These are phyloP conservation scores for Aspergillus nidulans DNA, from an alignment of 495 filamentous ascomycete species.

Conservation along the genomic window DNA sequence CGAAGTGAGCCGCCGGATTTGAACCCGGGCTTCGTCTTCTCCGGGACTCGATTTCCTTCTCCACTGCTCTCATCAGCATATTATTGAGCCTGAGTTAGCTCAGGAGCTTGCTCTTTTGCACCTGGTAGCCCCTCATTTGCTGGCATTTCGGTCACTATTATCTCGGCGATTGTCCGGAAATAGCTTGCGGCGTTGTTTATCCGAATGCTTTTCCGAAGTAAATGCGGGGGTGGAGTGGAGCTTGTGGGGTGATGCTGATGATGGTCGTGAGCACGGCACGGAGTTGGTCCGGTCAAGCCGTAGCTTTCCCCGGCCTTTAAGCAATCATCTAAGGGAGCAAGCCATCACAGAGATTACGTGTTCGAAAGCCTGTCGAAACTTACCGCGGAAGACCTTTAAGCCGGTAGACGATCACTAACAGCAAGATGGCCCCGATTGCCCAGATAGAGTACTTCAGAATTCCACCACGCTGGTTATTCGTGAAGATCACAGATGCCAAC, in stretches of 20 bases:
- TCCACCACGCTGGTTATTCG: slow-evolving; percentile 70
- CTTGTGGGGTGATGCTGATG: background rate
- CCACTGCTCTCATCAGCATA: background rate
- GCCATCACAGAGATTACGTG: background rate
- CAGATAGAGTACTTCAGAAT: slow-evolving; percentile 68
- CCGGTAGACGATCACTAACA: too few relatives aligned
- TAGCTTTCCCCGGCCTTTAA: too few relatives aligned
- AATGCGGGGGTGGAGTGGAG: background rate
- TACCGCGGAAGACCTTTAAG: background rate
- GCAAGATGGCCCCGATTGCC: slow-evolving; percentile 36
- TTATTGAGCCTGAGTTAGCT: too few relatives aligned
- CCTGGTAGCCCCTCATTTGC: background rate
- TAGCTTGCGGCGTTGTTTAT: background rate
- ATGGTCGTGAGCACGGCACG: background rate
- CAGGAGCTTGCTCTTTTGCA: too few relatives aligned
- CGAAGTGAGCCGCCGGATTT: background rate
- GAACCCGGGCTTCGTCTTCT: background rate
- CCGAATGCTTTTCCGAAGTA: slow-evolving; percentile 4
- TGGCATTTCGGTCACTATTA: background rate
- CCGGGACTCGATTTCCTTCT: background rate
- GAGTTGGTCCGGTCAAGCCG: background rate
- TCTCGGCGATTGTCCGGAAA: background rate
- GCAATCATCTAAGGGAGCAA: too few relatives aligned
- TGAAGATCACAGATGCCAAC: slow-evolving; percentile 63
- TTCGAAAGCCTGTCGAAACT: background rate